Conservation (phyloP, 225 moss, liverwort and hornwort genomes). For the Antitrichia curtipendula region DNA sequence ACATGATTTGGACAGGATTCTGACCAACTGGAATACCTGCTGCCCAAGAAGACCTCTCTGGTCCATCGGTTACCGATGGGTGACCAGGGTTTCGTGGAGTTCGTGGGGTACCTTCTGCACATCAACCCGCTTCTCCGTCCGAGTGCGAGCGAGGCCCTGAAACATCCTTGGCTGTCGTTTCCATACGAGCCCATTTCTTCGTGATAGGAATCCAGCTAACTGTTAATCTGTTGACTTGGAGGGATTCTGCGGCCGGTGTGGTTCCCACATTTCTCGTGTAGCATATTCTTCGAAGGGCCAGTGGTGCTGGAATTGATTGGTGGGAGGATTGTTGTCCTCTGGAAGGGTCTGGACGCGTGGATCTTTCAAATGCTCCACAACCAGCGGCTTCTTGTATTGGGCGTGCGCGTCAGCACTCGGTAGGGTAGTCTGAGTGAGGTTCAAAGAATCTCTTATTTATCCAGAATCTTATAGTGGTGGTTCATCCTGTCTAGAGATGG, state of each 20-base stretch:
- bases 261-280: constrained; percentile 8
- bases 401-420: not conserved
- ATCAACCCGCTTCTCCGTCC: constrained; percentile 67
- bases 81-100: constrained; percentile 92
- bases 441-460: constrained; percentile 28
- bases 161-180: constrained; percentile 91
- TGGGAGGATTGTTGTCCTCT: not conserved
- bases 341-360: not conserved
- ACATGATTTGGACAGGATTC: constrained; percentile 43
- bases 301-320: not conserved
- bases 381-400: not conserved
- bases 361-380: not conserved
- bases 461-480: not conserved
- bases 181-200: constrained; percentile 91
- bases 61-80: constrained; percentile 91
- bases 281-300: constrained; percentile 15
- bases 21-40: constrained; percentile 71
- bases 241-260: not conserved
- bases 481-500: not conserved
- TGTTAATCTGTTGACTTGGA: not conserved
- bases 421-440: constrained; percentile 8
- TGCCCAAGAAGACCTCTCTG: constrained; percentile 87
- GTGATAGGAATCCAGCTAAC: not conserved
- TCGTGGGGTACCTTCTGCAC: constrained; percentile 70
- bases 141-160: constrained; percentile 72